Evolutionary conservation across 2,329 filamentous ascomycete genomes (phyloP).

Genomic region (Lachnellula hyalina): DNA sequence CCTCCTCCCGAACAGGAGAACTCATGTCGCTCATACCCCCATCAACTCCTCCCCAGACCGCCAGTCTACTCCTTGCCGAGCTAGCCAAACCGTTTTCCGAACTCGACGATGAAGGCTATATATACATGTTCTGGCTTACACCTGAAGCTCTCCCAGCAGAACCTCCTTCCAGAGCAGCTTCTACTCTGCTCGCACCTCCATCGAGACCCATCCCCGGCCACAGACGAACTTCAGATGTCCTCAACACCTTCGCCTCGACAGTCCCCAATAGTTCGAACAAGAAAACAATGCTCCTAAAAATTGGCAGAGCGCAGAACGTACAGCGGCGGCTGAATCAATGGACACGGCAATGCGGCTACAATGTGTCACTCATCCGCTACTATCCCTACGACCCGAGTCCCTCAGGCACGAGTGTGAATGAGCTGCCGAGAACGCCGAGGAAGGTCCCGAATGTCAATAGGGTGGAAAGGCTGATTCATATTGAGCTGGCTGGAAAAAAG

Average conservation of each 20-base stretch:
- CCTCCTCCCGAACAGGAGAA: conserved; percentile 34
- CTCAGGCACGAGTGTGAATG: conserved; percentile 10
- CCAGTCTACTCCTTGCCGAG: conserved; percentile 69
- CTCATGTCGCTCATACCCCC: conserved; percentile 66
- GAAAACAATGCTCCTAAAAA: conserved; percentile 64
- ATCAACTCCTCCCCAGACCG: conserved; percentile 59
- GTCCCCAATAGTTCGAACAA: conserved; percentile 26
- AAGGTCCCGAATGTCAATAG: conserved; percentile 83
- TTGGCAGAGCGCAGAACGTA: conserved; percentile 71
- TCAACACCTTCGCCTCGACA: conserved; percentile 44
- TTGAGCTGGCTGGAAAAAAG: conserved; percentile 66
- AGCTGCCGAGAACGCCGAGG: conserved; percentile 40
- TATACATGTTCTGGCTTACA: conserved; percentile 98
- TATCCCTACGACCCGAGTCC: conserved; percentile 66
- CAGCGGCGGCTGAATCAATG: conserved; percentile 88
- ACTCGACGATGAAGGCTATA: conserved; percentile 79
- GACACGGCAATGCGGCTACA: conserved; percentile 87
- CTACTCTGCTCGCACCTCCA: conserved; percentile 52
- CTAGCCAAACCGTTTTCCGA: conserved; percentile 69
- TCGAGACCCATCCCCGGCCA: conserved; percentile 31
- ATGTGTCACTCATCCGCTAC: conserved; percentile 80
- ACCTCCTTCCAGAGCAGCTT: conserved; percentile 53
- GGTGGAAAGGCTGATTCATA: conserved; percentile 83
- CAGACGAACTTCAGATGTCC: conserved; percentile 49
- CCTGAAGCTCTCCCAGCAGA: conserved; percentile 52